Conservation (phyloP, 176 grass and related monocot species). For the Chrysopogon serrulatus region DNA sequence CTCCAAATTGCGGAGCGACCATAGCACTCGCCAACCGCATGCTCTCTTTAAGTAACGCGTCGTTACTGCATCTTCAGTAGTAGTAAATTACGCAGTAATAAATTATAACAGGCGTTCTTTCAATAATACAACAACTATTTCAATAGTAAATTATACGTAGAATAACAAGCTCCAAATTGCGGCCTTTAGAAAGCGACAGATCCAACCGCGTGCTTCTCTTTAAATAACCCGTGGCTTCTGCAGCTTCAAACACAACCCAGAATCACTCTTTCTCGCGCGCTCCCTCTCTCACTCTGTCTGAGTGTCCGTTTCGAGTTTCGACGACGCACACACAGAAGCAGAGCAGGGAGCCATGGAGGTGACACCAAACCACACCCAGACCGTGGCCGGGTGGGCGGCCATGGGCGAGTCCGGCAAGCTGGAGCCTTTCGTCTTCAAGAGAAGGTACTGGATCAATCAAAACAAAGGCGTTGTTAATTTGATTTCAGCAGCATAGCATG, state of each 20-base stretch:
- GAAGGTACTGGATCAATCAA: slow-evolving; percentile 47
- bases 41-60: not conserved
- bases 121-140: no score
- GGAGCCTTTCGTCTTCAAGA: slow-evolving; percentile 57
- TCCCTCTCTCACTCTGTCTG: not conserved
- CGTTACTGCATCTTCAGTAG: not conserved
- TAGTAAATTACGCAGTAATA: no score
- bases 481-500: not conserved
- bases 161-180: not conserved
- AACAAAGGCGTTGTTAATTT: not conserved
- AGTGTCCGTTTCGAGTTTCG: not conserved
- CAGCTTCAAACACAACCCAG: not conserved
- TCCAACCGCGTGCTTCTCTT: not conserved
- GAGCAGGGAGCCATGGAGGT: slow-evolving; percentile 32
- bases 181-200: not conserved
- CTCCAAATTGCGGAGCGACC: not conserved
- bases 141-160: no score
- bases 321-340: not conserved
- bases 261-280: not conserved
- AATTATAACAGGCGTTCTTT: no score
- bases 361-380: slow-evolving; percentile 64
- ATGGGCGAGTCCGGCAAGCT: slow-evolving; percentile 58
- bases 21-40: not conserved
- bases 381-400: slow-evolving; percentile 67
- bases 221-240: not conserved